Conservation (phyloP, 495 filamentous ascomycete species). For the Astrothelium subdiscretum region DNA sequence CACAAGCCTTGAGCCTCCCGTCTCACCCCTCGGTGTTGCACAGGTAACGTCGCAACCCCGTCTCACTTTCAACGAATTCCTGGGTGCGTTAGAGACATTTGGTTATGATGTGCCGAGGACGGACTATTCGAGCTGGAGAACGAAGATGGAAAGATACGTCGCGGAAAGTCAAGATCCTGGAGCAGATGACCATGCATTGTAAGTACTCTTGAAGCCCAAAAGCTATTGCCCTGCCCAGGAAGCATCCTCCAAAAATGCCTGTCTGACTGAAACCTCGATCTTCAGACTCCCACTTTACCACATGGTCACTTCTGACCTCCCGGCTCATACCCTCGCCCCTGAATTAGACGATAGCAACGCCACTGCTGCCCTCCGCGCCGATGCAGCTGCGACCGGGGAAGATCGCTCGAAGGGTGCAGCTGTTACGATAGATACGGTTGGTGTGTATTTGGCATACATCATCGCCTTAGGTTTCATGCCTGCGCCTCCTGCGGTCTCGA, state of each 20-base stretch:
- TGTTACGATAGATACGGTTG: conserved; percentile 57
- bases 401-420: conserved; percentile 51
- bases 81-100: conserved; percentile 58
- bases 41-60: conserved; percentile 76
- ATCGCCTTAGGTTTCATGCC: conserved; percentile 59
- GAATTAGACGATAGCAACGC: conserved; percentile 72
- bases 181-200: conserved; percentile 53
- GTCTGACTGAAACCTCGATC: too few relatives aligned
- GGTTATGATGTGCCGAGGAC: conserved; percentile 65
- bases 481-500: conserved; percentile 25
- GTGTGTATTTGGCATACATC: conserved; percentile 63
- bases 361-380: conserved; percentile 45
- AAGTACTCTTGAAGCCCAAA: conserved; percentile 22
- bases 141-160: conserved; percentile 30
- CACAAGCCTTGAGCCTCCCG: conserved; percentile 49
- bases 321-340: conserved; percentile 63
- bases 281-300: conserved; percentile 65
- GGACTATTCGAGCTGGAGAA: conserved; percentile 41
- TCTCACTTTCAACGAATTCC: conserved; percentile 66
- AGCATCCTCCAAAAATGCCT: too few relatives aligned
- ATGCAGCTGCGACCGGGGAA: conserved; percentile 51
- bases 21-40: conserved; percentile 44
- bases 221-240: too few relatives aligned
- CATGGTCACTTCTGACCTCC: conserved; percentile 71
- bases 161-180: conserved; percentile 21